Conservation (phyloP, 2,329 filamentous ascomycete genomes). For the Claviceps cyperi region DNA sequence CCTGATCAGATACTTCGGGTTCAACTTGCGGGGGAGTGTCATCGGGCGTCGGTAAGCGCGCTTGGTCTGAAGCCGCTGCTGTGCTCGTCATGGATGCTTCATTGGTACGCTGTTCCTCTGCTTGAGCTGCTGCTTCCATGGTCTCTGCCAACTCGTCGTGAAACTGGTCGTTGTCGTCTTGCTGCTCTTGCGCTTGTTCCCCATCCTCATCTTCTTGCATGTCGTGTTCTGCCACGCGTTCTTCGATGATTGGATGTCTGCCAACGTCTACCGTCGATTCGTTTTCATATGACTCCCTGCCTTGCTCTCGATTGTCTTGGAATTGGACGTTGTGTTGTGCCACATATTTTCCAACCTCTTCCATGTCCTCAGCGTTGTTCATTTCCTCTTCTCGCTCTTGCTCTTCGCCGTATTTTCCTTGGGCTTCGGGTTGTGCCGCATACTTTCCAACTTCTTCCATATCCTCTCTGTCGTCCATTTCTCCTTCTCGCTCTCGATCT, state of each 20-base stretch:
- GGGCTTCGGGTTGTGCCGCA: background rate
- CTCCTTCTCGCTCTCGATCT: background rate
- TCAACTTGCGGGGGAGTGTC: conserved; percentile 30
- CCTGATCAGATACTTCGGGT: conserved; percentile 8
- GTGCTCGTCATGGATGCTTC: conserved; percentile 16
- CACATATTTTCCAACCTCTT: background rate
- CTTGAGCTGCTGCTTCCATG: conserved; percentile 5
- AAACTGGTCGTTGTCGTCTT: conserved; percentile 2
- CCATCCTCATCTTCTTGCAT: background rate
- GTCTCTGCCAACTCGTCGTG: conserved; percentile 1
- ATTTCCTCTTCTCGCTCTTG: too few relatives aligned
- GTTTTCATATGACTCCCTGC: background rate
- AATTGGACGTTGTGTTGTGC: background rate
- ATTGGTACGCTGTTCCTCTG: background rate
- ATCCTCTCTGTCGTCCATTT: background rate
- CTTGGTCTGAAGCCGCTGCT: conserved; percentile 24
- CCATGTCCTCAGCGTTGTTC: too few relatives aligned
- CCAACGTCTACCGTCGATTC: background rate
- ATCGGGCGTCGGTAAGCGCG: conserved; percentile 38
- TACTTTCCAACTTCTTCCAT: background rate
- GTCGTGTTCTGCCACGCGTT: conserved; percentile 2
- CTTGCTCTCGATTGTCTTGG: background rate
- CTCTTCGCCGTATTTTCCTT: too few relatives aligned
- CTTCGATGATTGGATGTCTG: conserved; percentile 4
- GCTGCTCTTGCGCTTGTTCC: conserved; percentile 3